Evolutionary conservation across 257 asterid genomes (phyloP).

Genomic region (Lycium ferocissimum): DNA sequence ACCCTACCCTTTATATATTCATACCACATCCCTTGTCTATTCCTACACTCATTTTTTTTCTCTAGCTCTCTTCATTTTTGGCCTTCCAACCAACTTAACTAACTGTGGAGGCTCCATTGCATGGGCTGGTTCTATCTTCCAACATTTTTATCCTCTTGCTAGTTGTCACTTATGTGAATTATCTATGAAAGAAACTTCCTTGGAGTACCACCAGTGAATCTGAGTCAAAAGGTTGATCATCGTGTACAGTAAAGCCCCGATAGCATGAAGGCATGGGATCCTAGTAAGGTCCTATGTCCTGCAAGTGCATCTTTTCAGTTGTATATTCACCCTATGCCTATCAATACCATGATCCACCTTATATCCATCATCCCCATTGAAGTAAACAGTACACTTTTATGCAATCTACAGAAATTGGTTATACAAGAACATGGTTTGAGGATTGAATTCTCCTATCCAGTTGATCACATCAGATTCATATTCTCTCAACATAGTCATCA

Average conservation of each 20-base stretch:
- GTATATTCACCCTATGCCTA: not conserved
- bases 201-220: not conserved
- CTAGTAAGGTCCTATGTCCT: not conserved
- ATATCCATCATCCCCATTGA: no score
- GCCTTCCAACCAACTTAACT: not conserved
- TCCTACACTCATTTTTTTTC: no score
- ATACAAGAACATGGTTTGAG: no score
- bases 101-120: no score
- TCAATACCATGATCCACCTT: not conserved
- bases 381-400: no score
- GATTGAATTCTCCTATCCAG: no score
- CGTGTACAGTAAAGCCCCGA: not conserved
- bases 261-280: not conserved
- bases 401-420: no score
- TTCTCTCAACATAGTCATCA: not conserved
- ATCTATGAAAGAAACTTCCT: not conserved
- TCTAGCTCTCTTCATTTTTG: not conserved
- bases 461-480: no score
- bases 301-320: not conserved
- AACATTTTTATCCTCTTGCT: no score
- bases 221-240: no score
- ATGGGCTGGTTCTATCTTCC: no score
- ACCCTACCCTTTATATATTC: not conserved
- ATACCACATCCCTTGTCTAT: not conserved
- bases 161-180: not conserved